Percentiles rank a stretch among this genome's conserved stretches.
Conservation (phyloP, 176 grass and related monocot genomes). For the Phragmites australis region DNA sequence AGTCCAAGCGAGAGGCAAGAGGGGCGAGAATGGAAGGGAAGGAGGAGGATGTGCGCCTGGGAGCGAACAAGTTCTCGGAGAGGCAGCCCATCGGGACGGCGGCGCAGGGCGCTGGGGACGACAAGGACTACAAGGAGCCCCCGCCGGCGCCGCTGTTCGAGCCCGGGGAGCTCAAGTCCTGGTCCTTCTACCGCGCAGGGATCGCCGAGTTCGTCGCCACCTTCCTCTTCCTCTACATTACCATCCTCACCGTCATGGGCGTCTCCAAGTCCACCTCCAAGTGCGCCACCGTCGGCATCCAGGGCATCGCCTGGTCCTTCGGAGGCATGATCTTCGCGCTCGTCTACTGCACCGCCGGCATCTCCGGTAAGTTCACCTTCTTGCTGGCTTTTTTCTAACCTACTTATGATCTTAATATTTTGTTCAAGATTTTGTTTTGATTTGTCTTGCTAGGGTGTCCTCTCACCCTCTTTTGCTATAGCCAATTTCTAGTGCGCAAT, state of each 20-base stretch:
- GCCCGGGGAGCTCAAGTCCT: slow-evolving; percentile 82
- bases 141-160: slow-evolving; percentile 81
- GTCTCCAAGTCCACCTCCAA: slow-evolving; percentile 59
- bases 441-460: background rate
- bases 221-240: slow-evolving; percentile 97
- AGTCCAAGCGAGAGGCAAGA: background rate
- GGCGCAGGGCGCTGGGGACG: slow-evolving; percentile 61
- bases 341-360: slow-evolving; percentile 94
- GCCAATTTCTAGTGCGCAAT: background rate
- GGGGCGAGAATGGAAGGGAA: slow-evolving; percentile 62
- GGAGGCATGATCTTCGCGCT: slow-evolving; percentile 95
- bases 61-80: slow-evolving; percentile 78
- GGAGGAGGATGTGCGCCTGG: slow-evolving; percentile 83
- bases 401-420: background rate
- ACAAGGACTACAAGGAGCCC: slow-evolving; percentile 87
- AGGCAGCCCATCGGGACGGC: slow-evolving; percentile 81
- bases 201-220: slow-evolving; percentile 91
- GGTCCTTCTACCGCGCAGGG: slow-evolving; percentile 95
- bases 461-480: background rate
- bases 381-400: background rate
- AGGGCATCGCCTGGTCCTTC: slow-evolving; percentile 92
- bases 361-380: slow-evolving; percentile 58
- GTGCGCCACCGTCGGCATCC: slow-evolving; percentile 81
- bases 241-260: slow-evolving; percentile 90
- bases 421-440: slow-evolving; percentile 7